Percentiles rank a stretch among this genome's conserved stretches.
Evolutionary conservation across 2,329 filamentous ascomycete species (phyloP).

Genomic region (Endothia cerciana): DNA sequence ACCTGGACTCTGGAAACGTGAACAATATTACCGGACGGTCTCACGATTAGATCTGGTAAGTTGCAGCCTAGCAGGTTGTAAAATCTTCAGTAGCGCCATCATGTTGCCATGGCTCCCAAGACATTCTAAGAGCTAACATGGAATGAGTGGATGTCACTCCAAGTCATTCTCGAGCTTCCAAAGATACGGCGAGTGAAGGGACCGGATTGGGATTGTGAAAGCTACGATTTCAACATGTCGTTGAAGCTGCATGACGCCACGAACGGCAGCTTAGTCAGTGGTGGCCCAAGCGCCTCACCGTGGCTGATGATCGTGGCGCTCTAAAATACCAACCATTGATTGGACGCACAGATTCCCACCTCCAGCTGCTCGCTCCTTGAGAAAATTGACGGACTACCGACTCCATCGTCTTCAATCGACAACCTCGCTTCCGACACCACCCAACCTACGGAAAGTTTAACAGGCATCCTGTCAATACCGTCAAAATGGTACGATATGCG

Average conservation of each 20-base stretch:
- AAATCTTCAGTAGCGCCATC: too few species aligned
- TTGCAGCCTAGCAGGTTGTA: too few species aligned
- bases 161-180: too few species aligned
- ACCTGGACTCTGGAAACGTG: too few species aligned
- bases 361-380: slow-evolving; percentile 10
- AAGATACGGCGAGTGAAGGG: too few species aligned
- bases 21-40: too few species aligned
- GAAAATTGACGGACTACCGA: slow-evolving; percentile 18
- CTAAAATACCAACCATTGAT: background rate
- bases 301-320: slow-evolving; percentile 1
- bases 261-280: background rate
- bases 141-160: too few species aligned
- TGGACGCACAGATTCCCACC: slow-evolving; percentile 19
- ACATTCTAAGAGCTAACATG: too few species aligned
- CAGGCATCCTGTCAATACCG: slow-evolving; percentile 28
- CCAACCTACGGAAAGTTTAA: slow-evolving; percentile 24
- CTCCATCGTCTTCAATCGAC: slow-evolving; percentile 15
- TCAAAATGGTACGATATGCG: slow-evolving; percentile 28
- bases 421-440: slow-evolving; percentile 27
- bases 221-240: background rate
- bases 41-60: too few species aligned
- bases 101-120: too few species aligned
- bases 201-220: background rate
- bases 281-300: background rate
- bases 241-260: slow-evolving; percentile 1